Conservation (phyloP, 2,329 filamentous ascomycete genomes). For the Ramularia endophylla region DNA sequence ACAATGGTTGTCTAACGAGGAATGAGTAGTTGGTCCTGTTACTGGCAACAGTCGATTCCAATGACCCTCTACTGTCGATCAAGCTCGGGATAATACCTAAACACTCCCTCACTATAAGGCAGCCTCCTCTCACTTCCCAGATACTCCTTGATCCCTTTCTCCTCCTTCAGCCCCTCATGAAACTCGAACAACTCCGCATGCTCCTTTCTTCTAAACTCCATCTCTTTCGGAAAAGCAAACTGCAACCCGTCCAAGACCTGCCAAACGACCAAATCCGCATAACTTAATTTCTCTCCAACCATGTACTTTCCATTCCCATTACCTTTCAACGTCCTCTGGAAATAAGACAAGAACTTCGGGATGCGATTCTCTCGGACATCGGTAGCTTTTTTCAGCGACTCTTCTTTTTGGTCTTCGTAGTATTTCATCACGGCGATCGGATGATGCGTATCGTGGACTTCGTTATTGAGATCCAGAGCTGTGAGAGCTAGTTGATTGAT, state of each 20-base stretch:
- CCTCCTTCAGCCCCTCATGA: slow-evolving; percentile 56
- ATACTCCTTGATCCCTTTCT: slow-evolving; percentile 62
- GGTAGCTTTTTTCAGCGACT: slow-evolving; percentile 52
- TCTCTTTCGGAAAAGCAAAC: slow-evolving; percentile 65
- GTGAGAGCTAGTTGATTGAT: slow-evolving; percentile 62
- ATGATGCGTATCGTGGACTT: slow-evolving; percentile 71
- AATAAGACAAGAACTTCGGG: slow-evolving; percentile 67
- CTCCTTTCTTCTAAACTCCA: slow-evolving; percentile 51
- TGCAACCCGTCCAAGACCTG: slow-evolving; percentile 54
- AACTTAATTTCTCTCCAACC: slow-evolving; percentile 59
- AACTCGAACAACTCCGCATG: slow-evolving; percentile 47
- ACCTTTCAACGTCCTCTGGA: slow-evolving; percentile 58
- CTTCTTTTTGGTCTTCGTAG: slow-evolving; percentile 71
- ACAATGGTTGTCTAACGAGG: too few species aligned
- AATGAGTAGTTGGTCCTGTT: neutral
- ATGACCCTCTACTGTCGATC: slow-evolving; percentile 43
- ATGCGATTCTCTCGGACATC: slow-evolving; percentile 57
- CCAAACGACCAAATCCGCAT: slow-evolving; percentile 68
- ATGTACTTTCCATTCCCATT: slow-evolving; percentile 56
- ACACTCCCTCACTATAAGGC: slow-evolving; percentile 61
- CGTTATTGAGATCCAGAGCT: slow-evolving; percentile 65
- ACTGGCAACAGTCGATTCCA: too few species aligned
- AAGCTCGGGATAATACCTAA: slow-evolving; percentile 66
- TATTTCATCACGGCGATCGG: slow-evolving; percentile 47
- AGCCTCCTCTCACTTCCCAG: slow-evolving; percentile 58